Evolutionary conservation across 2,329 filamentous ascomycete genomes (phyloP), one percentile per base, ranked within the genome.

Genomic region (Aspergillus costaricaensis): DNA sequence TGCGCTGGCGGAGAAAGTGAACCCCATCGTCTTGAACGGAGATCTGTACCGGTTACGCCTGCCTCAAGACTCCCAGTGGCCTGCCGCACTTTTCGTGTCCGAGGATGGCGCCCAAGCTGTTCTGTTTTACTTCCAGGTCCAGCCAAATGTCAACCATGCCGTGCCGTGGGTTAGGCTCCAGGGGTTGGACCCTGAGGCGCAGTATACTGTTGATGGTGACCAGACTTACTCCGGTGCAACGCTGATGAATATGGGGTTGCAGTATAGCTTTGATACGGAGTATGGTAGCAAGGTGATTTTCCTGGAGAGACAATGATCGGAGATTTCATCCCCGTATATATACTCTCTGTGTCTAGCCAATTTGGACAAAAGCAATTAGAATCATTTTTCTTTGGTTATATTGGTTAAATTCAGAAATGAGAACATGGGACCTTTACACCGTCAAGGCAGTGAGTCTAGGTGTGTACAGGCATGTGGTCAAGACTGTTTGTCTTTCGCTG

Each of bases 241-340:
- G 7, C 76, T 88, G 67, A 88, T 88, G 84, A 88, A 86, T 63
- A 78, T 79, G 1, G 87, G 86, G 0, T 67, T 89, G 39, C 84
- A 87, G 72, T 78, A 82, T 70, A 65, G 72, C 4, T 83, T 86
- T 64, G 66, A 74, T 0, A 76, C 73, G 0, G 85, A 88, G 64
- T 87, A 85, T 63, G 79, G 84, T 63, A 88, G 86, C 64, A 79
- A 78, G 64, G 74, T 88, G 30, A 77, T 88, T 5, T 79, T 85
- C 55, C 65, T 89, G 58, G 78, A n/a, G n/a, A n/a, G n/a, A n/a
- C n/a, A n/a, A n/a, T n/a, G n/a, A n/a, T n/a, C n/a, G n/a, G n/a
- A n/a, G n/a, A n/a, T n/a, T n/a, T n/a, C n/a, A n/a, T n/a, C n/a
- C n/a, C n/a, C n/a, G n/a, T n/a, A n/a, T n/a, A n/a, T n/a, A n/a